phyloP scores from a whole-genome alignment of 495 filamentous ascomycete genomes.

The Penicillium crystallinum region DNA sequence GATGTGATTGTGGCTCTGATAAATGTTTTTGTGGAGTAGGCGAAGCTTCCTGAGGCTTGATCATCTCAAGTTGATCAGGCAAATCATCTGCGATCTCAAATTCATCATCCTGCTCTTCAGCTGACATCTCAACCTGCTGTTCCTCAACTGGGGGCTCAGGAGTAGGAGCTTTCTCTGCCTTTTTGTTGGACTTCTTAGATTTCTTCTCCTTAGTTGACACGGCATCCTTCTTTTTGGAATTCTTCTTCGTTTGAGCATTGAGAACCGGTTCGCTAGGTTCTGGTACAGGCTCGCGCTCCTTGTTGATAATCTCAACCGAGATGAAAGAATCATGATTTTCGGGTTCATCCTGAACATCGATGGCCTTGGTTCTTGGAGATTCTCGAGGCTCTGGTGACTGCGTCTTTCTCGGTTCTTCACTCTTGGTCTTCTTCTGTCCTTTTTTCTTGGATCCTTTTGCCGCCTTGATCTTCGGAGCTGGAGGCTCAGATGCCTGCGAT shows the following conservation, averaged over 20 bases:
- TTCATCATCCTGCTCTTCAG: constrained; percentile 15
- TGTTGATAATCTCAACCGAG: constrained; percentile 31
- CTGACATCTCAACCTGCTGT: not conserved
- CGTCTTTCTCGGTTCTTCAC: constrained; percentile 20
- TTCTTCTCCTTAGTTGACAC: constrained; percentile 37
- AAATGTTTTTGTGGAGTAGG: constrained; percentile 9
- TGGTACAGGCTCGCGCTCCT: constrained; percentile 12
- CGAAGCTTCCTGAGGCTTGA: constrained; percentile 16
- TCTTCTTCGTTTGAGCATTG: constrained; percentile 27
- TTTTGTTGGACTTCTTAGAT: constrained; percentile 44
- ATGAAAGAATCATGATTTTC: constrained; percentile 36
- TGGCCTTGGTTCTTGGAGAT: constrained; percentile 9
- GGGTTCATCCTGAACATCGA: constrained; percentile 34
- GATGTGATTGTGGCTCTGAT: constrained; percentile 9
- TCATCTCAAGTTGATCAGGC: constrained; percentile 24
- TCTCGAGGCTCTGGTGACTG: constrained; percentile 21
- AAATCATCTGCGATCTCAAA: constrained; percentile 18
- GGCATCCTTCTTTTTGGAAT: constrained; percentile 36
- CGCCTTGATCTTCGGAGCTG: constrained; percentile 17
- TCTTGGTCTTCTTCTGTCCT: constrained; percentile 23
- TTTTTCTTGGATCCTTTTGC: constrained; percentile 26
- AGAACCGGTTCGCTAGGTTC: constrained; percentile 30
- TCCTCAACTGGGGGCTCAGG: constrained; percentile 8
- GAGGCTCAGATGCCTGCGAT: constrained; percentile 37
- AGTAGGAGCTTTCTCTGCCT: constrained; percentile 9